Evolutionary conservation across 140 eudicot genomes (phyloP), one percentile per base, ranked within the genome.

Genomic region (Erigeron philadelphicus): DNA sequence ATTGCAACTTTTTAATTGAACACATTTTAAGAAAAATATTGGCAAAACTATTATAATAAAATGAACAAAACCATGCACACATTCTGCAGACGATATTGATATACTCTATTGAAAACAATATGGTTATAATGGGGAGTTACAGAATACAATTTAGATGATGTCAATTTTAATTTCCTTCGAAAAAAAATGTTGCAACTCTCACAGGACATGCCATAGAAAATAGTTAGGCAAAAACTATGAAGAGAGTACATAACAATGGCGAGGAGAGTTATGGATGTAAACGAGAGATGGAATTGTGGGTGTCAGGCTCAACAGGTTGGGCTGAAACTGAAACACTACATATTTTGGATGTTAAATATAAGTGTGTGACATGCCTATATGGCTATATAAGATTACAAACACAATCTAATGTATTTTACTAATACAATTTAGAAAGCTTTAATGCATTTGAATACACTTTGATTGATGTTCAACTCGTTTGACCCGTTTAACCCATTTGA

Each of bases 151-250:
- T n/a, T 67, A 48, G 31, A 67, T 48, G 31, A 13, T 25, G 45
- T 67, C 7, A 11, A 8, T 31, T n/a, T 5, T 21, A 48, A 67
- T 1, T 23, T 9, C n/a, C 7, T 13, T 10, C 48, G n/a, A 9
- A 15, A 70, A 45, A 70, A 70, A 45, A 70, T 18, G 18, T 53
- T 68, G 64, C 52, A 40, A 68, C 41, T n/a, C 52, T 21, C 47
- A 19, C n/a, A 12, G 55, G 18, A 49, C 6, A 11, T 49, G 8
- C 13, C 56, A 49, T 7, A 11, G 19, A 50, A 11, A 7, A 47
- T 66, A 11, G 25, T 4, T 25, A 5, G 3, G 25, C 5, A 66
- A 25, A 25, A 13, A 11, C 21, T 49, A 49, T n/a, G 17, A 41
- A 66, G 6, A 1, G 43, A 18, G 21, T 19, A 19, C 21, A 47